Evolutionary conservation across 306 rosid genomes (phyloP).

Genomic region (Morella rubra): DNA sequence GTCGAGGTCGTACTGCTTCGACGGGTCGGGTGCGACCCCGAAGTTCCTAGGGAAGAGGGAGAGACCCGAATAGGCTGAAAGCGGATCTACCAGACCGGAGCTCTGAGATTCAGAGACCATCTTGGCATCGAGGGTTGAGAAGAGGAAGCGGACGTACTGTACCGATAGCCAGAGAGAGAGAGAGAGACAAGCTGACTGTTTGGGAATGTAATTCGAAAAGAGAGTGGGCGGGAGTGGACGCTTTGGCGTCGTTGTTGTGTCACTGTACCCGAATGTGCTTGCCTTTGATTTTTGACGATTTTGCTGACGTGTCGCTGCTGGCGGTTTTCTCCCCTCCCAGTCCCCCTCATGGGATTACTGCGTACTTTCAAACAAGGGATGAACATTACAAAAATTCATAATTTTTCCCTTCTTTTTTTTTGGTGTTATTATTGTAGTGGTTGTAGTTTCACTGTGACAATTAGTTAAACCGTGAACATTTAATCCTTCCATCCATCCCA

Average conservation of each 20-base stretch:
- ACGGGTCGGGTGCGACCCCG: constrained; percentile 15
- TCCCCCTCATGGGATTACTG: background rate
- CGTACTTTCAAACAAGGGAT: background rate
- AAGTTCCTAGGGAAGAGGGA: constrained; percentile 45
- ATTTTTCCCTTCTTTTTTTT: no score
- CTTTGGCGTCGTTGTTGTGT: background rate
- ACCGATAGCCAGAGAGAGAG: background rate
- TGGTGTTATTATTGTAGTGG: no score
- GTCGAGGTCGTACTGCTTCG: constrained; percentile 43
- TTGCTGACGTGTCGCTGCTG: background rate
- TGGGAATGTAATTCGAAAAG: constrained; percentile 11
- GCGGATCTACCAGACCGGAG: constrained; percentile 48
- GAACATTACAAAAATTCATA: no score
- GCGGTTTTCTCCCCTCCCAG: background rate
- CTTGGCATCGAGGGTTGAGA: background rate
- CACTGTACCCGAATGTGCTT: background rate
- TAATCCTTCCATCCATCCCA: no score
- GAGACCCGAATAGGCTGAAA: constrained; percentile 50
- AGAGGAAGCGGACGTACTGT: constrained; percentile 12
- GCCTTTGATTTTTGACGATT: background rate
- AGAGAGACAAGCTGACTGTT: background rate
- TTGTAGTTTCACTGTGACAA: no score
- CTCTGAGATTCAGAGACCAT: constrained; percentile 39
- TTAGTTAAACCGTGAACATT: no score
- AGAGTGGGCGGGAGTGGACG: constrained; percentile 26